Conservation (phyloP, 1,284 basidiomycete species). For the Moesziomyces sp. region DNA sequence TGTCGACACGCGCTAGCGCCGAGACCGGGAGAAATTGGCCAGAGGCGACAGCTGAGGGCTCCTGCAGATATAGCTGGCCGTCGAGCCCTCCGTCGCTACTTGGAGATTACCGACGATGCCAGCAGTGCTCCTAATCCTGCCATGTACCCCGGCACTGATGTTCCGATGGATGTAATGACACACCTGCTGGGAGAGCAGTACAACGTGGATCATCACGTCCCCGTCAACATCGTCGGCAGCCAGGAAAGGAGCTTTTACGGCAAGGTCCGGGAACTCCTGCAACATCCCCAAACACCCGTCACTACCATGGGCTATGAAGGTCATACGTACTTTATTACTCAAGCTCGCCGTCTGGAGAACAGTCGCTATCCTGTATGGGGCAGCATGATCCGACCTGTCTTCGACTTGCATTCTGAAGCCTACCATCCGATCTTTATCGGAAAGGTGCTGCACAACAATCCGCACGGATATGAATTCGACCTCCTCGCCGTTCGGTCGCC, state of each 20-base stretch:
- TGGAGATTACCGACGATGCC: constrained; percentile 4
- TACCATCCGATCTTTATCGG: neutral
- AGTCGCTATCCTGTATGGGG: neutral
- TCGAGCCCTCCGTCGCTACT: neutral
- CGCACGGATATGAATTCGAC: neutral
- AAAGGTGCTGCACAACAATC: neutral
- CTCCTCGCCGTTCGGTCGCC: neutral
- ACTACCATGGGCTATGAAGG: neutral
- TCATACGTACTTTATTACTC: neutral
- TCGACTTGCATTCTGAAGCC: neutral
- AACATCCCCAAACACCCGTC: neutral
- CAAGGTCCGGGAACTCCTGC: constrained; percentile 6
- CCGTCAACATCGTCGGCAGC: neutral
- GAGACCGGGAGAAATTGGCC: too few species aligned
- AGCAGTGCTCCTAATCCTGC: neutral
- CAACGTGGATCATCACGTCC: constrained; percentile 1
- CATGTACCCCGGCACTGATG: constrained; percentile 1
- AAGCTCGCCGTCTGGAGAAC: neutral
- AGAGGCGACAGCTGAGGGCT: neutral
- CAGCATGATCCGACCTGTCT: neutral
- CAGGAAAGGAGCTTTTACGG: neutral
- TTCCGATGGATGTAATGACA: constrained; percentile 7
- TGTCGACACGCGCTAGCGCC: too few species aligned
- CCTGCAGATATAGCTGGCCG: neutral
- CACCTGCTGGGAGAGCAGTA: constrained; percentile 6